These are phyloP conservation scores for Globisporangium barbulae DNA, from an alignment of 352 stramenopile species.

Conservation along the genomic window DNA sequence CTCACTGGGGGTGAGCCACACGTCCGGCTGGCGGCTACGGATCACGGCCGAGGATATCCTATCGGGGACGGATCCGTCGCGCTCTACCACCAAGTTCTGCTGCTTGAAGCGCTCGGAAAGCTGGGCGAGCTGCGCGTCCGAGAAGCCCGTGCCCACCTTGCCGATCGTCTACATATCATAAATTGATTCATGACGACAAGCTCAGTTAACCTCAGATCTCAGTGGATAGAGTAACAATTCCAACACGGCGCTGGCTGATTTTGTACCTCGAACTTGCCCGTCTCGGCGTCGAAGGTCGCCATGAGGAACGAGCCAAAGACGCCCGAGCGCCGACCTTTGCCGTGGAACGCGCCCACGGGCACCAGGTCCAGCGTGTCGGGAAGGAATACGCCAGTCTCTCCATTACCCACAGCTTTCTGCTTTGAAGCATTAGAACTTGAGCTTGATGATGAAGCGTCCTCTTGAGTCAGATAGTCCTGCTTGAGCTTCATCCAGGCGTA, in stretches of 20 bases:
- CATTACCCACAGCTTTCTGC: not conserved
- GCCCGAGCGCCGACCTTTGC: conserved; percentile 92
- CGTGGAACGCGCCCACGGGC: conserved; percentile 97
- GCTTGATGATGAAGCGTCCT: not conserved
- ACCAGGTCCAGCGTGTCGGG: conserved; percentile 96
- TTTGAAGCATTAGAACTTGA: conserved; percentile 2
- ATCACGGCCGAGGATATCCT: conserved; percentile 36
- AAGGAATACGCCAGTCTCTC: conserved; percentile 53
- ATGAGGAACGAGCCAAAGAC: conserved; percentile 98
- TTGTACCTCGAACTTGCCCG: conserved; percentile 92
- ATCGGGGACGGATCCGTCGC: conserved; percentile 51
- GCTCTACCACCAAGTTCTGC: conserved; percentile 29
- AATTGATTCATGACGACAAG: not conserved
- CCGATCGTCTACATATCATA: conserved; percentile 52
- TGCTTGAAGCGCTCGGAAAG: conserved; percentile 50
- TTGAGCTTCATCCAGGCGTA: conserved; percentile 88
- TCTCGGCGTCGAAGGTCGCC: conserved; percentile 93
- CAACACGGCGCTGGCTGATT: not conserved
- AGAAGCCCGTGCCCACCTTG: conserved; percentile 97
- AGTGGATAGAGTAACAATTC: too few relatives aligned
- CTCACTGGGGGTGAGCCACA: conserved; percentile 93
- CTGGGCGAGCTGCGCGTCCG: conserved; percentile 91
- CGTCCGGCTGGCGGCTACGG: conserved; percentile 78
- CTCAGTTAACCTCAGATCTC: not conserved
- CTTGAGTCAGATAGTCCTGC: conserved; percentile 60